Conservation (phyloP, 257 asterid genomes). For the Gynochthodes officinalis region DNA sequence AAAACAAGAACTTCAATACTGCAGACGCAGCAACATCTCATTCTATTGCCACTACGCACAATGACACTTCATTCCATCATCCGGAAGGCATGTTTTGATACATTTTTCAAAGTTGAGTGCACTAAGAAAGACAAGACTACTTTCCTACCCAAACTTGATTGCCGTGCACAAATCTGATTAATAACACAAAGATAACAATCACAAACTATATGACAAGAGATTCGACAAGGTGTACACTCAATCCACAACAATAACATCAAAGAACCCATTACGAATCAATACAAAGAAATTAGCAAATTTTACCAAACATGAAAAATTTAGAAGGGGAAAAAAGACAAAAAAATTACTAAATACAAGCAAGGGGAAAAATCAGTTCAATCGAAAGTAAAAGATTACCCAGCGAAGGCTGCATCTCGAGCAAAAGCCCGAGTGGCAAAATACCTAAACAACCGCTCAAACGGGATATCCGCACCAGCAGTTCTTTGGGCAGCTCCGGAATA, state of each 20-base stretch:
- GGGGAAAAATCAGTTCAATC: neutral
- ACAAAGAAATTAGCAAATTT: neutral
- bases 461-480: constrained; percentile 27
- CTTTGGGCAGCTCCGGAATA: constrained; percentile 33
- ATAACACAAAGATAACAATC: too few relatives aligned
- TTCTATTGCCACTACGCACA: neutral
- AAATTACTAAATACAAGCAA: neutral
- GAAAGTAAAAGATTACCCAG: constrained; percentile 39
- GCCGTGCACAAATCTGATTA: too few relatives aligned
- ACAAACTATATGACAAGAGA: too few relatives aligned
- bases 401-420: constrained; percentile 65
- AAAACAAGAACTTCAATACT: too few relatives aligned
- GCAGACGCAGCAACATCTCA: neutral
- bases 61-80: neutral
- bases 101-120: neutral
- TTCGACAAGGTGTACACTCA: too few relatives aligned
- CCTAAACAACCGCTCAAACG: constrained; percentile 57
- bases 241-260: neutral
- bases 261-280: neutral
- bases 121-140: neutral
- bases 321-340: neutral
- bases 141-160: too few relatives aligned
- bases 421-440: constrained; percentile 54
- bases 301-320: neutral
- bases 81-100: neutral